Evolutionary conservation across 805 yeast species (phyloP).

Genomic region (Cyberlindnera lachancei): DNA sequence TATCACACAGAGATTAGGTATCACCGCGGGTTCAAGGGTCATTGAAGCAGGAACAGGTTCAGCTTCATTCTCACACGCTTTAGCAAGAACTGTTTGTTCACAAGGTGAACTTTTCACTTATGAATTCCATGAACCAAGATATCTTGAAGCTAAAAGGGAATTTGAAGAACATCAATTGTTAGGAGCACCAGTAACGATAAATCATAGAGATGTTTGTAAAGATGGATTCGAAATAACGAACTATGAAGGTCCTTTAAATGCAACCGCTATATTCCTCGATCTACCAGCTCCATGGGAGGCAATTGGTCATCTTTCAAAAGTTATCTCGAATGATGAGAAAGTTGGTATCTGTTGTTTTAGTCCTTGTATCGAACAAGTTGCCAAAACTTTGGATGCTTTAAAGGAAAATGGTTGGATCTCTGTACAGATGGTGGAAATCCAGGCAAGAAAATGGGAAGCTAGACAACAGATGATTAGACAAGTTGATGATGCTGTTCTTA

Average conservation of each 20-base stretch:
- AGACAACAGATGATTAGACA: slow-evolving; percentile 81
- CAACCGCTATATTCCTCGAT: slow-evolving; percentile 78
- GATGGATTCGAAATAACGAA: slow-evolving; percentile 62
- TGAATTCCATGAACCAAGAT: slow-evolving; percentile 88
- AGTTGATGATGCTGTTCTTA: slow-evolving; percentile 69
- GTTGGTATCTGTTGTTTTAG: slow-evolving; percentile 89
- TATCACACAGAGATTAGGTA: slow-evolving; percentile 73
- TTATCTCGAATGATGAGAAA: slow-evolving; percentile 42
- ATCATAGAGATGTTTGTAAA: slow-evolving; percentile 89
- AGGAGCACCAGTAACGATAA: slow-evolving; percentile 46
- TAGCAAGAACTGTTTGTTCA: slow-evolving; percentile 61
- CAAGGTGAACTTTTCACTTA: slow-evolving; percentile 68
- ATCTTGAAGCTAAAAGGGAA: slow-evolving; percentile 69
- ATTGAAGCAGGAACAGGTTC: slow-evolving; percentile 98
- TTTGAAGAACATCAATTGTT: slow-evolving; percentile 63
- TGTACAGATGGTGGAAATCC: slow-evolving; percentile 88
- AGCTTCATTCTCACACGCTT: slow-evolving; percentile 90
- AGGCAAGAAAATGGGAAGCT: slow-evolving; percentile 81
- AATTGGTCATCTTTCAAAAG: slow-evolving; percentile 58
- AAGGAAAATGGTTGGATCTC: slow-evolving; percentile 73
- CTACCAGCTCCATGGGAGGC: slow-evolving; percentile 98
- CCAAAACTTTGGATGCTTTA: slow-evolving; percentile 71
- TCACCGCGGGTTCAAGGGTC: slow-evolving; percentile 68
- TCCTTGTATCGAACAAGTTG: slow-evolving; percentile 97
- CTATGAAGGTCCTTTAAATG: slow-evolving; percentile 37